phyloP scores from a whole-genome alignment of 768 basidiomycete genomes.

The Hortiboletus flavorubellus region DNA sequence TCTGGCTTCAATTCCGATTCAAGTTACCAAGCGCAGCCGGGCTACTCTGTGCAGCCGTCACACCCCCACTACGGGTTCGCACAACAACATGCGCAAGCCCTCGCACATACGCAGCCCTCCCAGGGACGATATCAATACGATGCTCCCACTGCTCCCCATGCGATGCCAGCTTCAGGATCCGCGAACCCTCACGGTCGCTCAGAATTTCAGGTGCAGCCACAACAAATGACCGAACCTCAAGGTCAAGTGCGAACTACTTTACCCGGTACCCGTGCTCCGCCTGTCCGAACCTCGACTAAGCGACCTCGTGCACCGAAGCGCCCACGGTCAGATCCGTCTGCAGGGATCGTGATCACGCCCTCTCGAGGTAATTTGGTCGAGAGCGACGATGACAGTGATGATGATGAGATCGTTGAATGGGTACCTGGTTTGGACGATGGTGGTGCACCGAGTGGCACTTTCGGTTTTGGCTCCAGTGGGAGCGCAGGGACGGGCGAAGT shows the following conservation, averaged over 20 bases:
- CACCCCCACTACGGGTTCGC: conserved; percentile 1
- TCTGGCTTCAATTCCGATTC: not conserved
- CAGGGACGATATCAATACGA: conserved; percentile 13
- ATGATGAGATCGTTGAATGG: conserved; percentile 28
- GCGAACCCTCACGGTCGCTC: not conserved
- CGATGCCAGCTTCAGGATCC: not conserved
- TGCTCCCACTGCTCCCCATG: not conserved
- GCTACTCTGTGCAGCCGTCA: conserved; percentile 1
- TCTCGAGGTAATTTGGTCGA: conserved; percentile 6
- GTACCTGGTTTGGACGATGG: conserved; percentile 9
- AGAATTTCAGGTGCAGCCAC: not conserved
- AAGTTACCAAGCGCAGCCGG: not conserved
- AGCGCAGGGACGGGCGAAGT: not conserved
- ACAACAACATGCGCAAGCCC: conserved; percentile 9
- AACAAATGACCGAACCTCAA: not conserved
- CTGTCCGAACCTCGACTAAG: conserved; percentile 17
- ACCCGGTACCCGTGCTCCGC: not conserved
- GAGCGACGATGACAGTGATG: conserved; percentile 33
- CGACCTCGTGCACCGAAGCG: conserved; percentile 24
- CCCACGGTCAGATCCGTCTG: conserved; percentile 2
- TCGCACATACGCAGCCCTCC: not conserved
- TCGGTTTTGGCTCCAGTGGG: not conserved
- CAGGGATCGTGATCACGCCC: not conserved
- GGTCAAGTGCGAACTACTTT: not conserved
- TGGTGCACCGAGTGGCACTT: not conserved